phyloP scores from a whole-genome alignment of 2,329 filamentous ascomycete species.

The Arthrinium puccinioides region DNA sequence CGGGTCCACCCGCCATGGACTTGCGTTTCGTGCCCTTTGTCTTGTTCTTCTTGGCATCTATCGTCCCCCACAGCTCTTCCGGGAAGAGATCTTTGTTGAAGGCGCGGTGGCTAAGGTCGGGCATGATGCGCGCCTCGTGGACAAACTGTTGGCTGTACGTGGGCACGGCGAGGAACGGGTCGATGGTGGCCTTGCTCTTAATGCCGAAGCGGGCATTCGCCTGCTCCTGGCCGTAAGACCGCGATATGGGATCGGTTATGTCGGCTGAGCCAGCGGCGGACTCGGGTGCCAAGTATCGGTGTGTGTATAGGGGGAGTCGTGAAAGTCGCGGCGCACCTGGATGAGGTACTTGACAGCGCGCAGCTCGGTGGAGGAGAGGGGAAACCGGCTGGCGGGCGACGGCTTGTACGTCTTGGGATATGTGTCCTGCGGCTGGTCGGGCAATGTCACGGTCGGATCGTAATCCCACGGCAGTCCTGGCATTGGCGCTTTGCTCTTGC shows the following conservation, averaged over 20 bases:
- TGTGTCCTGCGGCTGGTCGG: constrained; percentile 50
- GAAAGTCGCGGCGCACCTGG: constrained; percentile 49
- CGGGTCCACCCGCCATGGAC: constrained; percentile 35
- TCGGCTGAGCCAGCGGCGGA: constrained; percentile 17
- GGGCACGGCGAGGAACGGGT: constrained; percentile 53
- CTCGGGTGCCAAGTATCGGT: constrained; percentile 31
- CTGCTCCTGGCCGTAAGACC: constrained; percentile 49
- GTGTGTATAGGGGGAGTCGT: constrained; percentile 49
- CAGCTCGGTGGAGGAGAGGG: constrained; percentile 36
- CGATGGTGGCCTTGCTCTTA: constrained; percentile 46
- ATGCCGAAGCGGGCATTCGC: constrained; percentile 48
- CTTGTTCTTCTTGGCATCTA: constrained; percentile 33
- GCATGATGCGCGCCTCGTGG: constrained; percentile 42
- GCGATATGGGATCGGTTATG: constrained; percentile 30
- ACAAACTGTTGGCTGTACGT: constrained; percentile 50
- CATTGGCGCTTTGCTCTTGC: constrained; percentile 27
- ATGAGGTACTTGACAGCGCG: constrained; percentile 44
- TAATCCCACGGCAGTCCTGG: constrained; percentile 48
- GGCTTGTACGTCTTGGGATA: constrained; percentile 46
- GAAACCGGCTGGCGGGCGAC: constrained; percentile 29
- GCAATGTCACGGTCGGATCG: constrained; percentile 39
- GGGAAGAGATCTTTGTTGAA: constrained; percentile 47
- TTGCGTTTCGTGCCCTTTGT: constrained; percentile 29
- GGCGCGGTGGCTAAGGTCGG: constrained; percentile 43
- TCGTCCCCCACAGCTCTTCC: constrained; percentile 44